Percentiles rank a stretch among this genome's conserved stretches.
These are phyloP conservation scores for Spathaspora girioi DNA, from an alignment of 805 yeast species.

Conservation along the genomic window DNA sequence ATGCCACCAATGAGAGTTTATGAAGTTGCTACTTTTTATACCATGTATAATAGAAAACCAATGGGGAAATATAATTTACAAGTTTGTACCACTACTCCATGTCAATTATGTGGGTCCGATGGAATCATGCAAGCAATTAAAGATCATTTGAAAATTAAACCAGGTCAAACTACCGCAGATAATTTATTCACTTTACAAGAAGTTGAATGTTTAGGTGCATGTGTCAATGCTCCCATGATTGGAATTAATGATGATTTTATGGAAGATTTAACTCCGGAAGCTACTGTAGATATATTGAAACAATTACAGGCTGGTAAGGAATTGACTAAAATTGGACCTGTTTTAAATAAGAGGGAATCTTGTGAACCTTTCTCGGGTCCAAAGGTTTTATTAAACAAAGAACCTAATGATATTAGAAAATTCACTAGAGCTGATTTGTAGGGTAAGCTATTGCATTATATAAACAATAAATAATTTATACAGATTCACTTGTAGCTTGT, in stretches of 20 bases:
- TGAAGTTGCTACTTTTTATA: slow-evolving; percentile 88
- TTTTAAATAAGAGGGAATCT: slow-evolving; percentile 52
- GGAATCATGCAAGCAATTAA: slow-evolving; percentile 70
- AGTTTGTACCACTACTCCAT: slow-evolving; percentile 87
- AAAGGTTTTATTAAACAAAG: slow-evolving; percentile 54
- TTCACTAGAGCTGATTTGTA: slow-evolving; percentile 72
- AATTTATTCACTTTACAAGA: slow-evolving; percentile 77
- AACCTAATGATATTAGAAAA: slow-evolving; percentile 66
- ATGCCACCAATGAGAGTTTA: slow-evolving; percentile 95
- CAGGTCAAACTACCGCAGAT: slow-evolving; percentile 77
- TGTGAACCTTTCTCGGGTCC: slow-evolving; percentile 79
- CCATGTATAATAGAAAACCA: slow-evolving; percentile 85
- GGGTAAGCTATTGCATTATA: not conserved
- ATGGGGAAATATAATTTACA: slow-evolving; percentile 83
- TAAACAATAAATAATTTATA: not conserved
- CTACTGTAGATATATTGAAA: slow-evolving; percentile 56
- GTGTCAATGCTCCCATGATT: slow-evolving; percentile 88
- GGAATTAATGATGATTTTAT: slow-evolving; percentile 79
- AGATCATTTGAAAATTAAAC: slow-evolving; percentile 56
- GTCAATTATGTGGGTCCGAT: slow-evolving; percentile 81
- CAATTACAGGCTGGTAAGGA: slow-evolving; percentile 61
- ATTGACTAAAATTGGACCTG: slow-evolving; percentile 63
- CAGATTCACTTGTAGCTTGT: too few relatives aligned
- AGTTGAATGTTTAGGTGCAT: slow-evolving; percentile 89
- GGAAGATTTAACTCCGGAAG: slow-evolving; percentile 75